Base-by-base conservation (phyloP, 1,139 yeast genomes). In the Lodderomyces orthopsilosis region DNA sequence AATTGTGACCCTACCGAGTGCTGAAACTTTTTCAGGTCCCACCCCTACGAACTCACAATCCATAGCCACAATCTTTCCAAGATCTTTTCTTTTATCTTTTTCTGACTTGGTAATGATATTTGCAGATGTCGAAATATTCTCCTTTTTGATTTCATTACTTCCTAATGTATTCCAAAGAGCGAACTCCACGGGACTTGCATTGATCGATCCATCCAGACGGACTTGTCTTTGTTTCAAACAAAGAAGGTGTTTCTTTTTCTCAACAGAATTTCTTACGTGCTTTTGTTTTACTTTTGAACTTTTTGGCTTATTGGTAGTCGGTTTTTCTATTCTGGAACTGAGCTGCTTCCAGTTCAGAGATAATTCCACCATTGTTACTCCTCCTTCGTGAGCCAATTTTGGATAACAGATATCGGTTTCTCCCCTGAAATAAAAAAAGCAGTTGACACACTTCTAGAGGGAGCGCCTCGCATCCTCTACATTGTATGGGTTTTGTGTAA, bases 31-130 rank as follows among this genome's bases (percentile, higher is more conserved):
- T 17, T 80, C 81, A 1, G 76, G 78, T 0, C 96, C 97, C 1
- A 85, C 83, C 5, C 97, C 97, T 1, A 91, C 97, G 70, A 91
- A 90, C 57, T 91, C 98, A 69, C 97, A 90, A 65, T 91, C 98
- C 46, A 91, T 77, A 0, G 96, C 90, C 6, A 91, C 53, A 52
- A 77, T 89, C 54, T 77, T 84, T 1, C 96, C 96, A 1, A 79
- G 71, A 40, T 71, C 75, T 39, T 43, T 51, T 46, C 68, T 70
- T 26, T 64, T 55, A 27, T 57, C 58, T 15, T 46, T 49, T 22
- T 44, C 47, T 13, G 42, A 42, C 15, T 17, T 17, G 41, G 14
- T 32, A 23, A 12, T 44, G 36, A 38, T 35, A 32, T 26, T 45
- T 35, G 9, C 51, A 45, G 19, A 62, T 41, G 35, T 56, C 56